Conservation (phyloP, 1,284 basidiomycete genomes). For the Tilletia setariae region DNA sequence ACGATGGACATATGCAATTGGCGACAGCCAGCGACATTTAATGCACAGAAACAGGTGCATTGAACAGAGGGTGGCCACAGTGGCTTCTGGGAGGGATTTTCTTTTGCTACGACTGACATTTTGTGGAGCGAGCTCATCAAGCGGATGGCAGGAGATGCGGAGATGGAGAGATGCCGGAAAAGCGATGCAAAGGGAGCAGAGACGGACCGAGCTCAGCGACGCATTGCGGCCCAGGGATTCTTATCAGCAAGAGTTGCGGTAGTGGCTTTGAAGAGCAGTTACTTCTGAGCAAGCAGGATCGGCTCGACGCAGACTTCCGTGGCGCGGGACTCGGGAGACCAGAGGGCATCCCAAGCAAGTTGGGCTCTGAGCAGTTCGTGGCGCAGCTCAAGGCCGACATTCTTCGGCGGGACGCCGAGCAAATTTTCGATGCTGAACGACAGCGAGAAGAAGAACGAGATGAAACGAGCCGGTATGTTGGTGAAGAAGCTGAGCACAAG, state of each 20-base stretch:
- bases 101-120: too few species aligned
- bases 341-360: conserved; percentile 71
- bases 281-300: not conserved
- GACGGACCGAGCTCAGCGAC: not conserved
- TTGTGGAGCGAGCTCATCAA: too few species aligned
- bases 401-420: conserved; percentile 13
- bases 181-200: not conserved
- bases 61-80: too few species aligned
- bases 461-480: conserved; percentile 57
- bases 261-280: not conserved
- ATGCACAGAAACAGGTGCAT: too few species aligned
- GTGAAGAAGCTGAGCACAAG: conserved; percentile 56
- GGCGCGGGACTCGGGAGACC: conserved; percentile 81
- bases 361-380: conserved; percentile 81
- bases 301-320: conserved; percentile 56
- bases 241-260: not conserved
- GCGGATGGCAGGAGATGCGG: not conserved
- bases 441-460: not conserved
- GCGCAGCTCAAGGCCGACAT: conserved; percentile 65
- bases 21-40: too few species aligned
- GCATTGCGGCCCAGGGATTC: too few species aligned
- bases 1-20: too few species aligned
- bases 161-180: not conserved
- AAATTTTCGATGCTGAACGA: conserved; percentile 20
- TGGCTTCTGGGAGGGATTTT: too few species aligned